These are phyloP conservation scores for Cryphonectria carpinicola DNA, from an alignment of 2,329 filamentous ascomycete species.

Conservation along the genomic window DNA sequence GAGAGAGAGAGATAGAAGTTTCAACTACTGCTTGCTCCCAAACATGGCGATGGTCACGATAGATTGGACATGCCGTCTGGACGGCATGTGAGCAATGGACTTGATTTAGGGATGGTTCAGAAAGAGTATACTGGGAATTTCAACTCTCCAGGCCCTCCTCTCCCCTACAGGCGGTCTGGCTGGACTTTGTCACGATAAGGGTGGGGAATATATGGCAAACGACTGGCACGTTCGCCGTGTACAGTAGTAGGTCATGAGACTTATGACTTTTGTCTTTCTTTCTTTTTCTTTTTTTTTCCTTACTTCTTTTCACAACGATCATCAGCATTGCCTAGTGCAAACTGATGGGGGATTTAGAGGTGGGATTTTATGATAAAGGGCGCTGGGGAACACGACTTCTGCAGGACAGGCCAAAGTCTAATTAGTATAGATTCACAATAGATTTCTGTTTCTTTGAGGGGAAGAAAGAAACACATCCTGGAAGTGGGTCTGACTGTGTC, in stretches of 20 bases:
- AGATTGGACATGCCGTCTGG: not conserved
- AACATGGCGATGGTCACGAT: not conserved
- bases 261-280: not conserved
- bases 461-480: not conserved
- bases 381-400: not conserved
- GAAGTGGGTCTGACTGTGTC: not conserved
- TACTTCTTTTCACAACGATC: not conserved
- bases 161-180: not conserved
- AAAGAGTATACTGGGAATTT: not conserved
- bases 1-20: not conserved
- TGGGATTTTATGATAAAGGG: not conserved
- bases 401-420: conserved; percentile 1
- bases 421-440: not conserved
- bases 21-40: not conserved
- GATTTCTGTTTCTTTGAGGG: not conserved
- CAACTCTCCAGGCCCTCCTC: not conserved
- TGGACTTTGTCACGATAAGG: conserved; percentile 1
- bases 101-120: not conserved
- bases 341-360: not conserved
- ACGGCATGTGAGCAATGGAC: not conserved
- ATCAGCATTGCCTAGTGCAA: not conserved
- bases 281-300: not conserved
- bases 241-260: conserved; percentile 8
- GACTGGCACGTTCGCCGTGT: conserved; percentile 5
- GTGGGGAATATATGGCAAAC: not conserved